phyloP scores from a whole-genome alignment of 768 basidiomycete species.

The Lentinula lateritia region DNA sequence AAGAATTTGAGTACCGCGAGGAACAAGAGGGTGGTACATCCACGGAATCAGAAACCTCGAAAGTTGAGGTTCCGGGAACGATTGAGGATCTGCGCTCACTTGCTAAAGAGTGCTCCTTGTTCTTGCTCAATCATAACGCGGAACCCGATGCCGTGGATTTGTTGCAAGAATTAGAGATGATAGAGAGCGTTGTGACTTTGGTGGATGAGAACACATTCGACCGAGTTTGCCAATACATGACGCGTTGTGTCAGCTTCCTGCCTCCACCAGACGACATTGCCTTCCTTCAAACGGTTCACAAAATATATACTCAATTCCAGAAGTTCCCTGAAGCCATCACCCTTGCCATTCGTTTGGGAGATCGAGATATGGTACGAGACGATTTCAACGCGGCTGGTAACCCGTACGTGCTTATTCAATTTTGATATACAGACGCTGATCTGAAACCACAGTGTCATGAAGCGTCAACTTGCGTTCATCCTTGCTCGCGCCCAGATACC shows the following conservation, averaged over 20 bases:
- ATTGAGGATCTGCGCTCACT: slow-evolving; percentile 72
- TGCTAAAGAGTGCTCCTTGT: slow-evolving; percentile 80
- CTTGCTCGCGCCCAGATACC: slow-evolving; percentile 91
- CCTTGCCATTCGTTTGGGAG: slow-evolving; percentile 80
- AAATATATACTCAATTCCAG: slow-evolving; percentile 80
- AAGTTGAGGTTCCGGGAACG: slow-evolving; percentile 42
- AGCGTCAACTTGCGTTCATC: slow-evolving; percentile 89
- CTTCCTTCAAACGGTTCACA: slow-evolving; percentile 85
- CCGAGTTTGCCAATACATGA: slow-evolving; percentile 95
- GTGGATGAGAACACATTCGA: slow-evolving; percentile 85
- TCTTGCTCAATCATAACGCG: slow-evolving; percentile 90
- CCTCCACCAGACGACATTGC: slow-evolving; percentile 88
- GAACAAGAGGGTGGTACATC: slow-evolving; percentile 33
- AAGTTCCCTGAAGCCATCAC: slow-evolving; percentile 90
- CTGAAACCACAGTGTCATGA: slow-evolving; percentile 61
- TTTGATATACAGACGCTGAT: not conserved
- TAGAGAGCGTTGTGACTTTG: slow-evolving; percentile 67
- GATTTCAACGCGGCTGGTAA: slow-evolving; percentile 91
- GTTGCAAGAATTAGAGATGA: slow-evolving; percentile 88
- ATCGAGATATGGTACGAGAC: slow-evolving; percentile 70
- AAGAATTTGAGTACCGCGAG: slow-evolving; percentile 78
- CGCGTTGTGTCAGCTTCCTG: slow-evolving; percentile 85
- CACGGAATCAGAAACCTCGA: slow-evolving; percentile 21
- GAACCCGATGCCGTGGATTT: slow-evolving; percentile 98
- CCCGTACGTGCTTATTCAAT: slow-evolving; percentile 46